Base-by-base conservation (phyloP, 2,329 filamentous ascomycete genomes). In the Raffaelea albimanens region DNA sequence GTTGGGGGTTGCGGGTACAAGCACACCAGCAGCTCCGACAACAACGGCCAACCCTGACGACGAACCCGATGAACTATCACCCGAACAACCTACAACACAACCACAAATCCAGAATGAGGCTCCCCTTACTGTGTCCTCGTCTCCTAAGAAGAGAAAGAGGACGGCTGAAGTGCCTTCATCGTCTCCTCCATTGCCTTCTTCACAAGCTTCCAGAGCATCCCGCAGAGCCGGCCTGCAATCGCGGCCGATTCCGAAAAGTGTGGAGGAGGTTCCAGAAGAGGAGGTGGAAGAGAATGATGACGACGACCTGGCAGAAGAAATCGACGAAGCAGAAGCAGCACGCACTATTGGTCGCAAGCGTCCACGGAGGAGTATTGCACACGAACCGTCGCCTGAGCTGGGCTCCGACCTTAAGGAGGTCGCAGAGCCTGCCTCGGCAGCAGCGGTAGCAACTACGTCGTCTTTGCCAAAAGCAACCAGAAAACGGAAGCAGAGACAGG, bases 281-380 rank as follows among this genome's bases (percentile, higher is more conserved):
- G 53, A 43, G 19, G 56, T 54, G 5, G 57, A 56, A 11, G 57
- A 60, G 5, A 48, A 50, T 5, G 49, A 52, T 14, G 49, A 50
- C 2, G 48, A 54, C 1, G 59, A 66, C 10, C 59, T 64, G 43
- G 72, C 69, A 1, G 64, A 74, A 44, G 69, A 73, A 42, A 65
- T 76, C 16, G 59, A 63, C 34, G 67, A 59, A 2, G 51, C 57
- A 4, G 69, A 75, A 52, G 68, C 69, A 4, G 72, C 72, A 3
- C 55, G 58, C 46, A 53, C 49, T 1, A 56, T 75, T 8, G 65
- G 69, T 7, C 64, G 59, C 45, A 76, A 73, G 53, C 68, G 71
- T 1, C 63, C 61, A 2, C 66, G 70, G 39, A 54, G 57, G 14
- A 68, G 65, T 49, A 51, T 20, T 7, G 47, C 59, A 3, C 59